These are phyloP conservation scores for Rhodotorula toruloides DNA, from an alignment of 768 basidiomycete genomes.

Conservation along the genomic window DNA sequence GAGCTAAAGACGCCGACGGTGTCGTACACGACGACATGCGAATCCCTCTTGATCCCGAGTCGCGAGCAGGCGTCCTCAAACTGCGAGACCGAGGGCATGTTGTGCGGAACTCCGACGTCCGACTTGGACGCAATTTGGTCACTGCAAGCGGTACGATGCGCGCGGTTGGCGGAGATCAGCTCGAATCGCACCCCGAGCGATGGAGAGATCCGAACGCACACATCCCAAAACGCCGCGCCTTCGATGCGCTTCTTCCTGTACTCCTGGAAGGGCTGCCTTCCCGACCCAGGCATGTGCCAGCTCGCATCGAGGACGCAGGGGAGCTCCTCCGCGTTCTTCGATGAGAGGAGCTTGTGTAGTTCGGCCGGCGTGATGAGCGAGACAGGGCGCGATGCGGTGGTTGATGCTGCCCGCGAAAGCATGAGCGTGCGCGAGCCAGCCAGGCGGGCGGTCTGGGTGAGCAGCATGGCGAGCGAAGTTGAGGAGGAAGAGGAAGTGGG, in stretches of 20 bases:
- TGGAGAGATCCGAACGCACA: background rate
- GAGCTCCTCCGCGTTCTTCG: constrained; percentile 42
- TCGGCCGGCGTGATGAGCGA: constrained; percentile 47
- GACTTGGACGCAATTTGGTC: constrained; percentile 52
- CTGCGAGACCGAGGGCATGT: constrained; percentile 70
- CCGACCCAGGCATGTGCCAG: constrained; percentile 82
- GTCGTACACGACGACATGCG: constrained; percentile 88
- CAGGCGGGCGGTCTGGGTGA: too few relatives aligned
- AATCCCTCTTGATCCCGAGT: constrained; percentile 65
- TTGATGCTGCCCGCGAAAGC: too few relatives aligned
- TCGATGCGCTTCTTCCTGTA: constrained; percentile 47
- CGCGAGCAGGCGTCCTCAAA: constrained; percentile 58
- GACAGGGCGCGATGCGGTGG: background rate
- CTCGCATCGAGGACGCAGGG: constrained; percentile 60
- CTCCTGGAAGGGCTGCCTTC: constrained; percentile 65
- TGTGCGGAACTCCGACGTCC: constrained; percentile 80
- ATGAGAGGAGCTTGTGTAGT: constrained; percentile 44
- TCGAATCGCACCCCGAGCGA: background rate
- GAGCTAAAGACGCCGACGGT: constrained; percentile 83
- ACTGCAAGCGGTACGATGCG: background rate
- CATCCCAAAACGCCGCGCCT: constrained; percentile 7
- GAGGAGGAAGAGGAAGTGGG: background rate
- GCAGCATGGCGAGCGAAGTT: background rate
- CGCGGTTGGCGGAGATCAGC: too few relatives aligned
- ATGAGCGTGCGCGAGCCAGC: too few relatives aligned